Evolutionary conservation across 805 yeast genomes (phyloP), one percentile per base, ranked within the genome.

Genomic region (Wickerhamiella brachini): DNA sequence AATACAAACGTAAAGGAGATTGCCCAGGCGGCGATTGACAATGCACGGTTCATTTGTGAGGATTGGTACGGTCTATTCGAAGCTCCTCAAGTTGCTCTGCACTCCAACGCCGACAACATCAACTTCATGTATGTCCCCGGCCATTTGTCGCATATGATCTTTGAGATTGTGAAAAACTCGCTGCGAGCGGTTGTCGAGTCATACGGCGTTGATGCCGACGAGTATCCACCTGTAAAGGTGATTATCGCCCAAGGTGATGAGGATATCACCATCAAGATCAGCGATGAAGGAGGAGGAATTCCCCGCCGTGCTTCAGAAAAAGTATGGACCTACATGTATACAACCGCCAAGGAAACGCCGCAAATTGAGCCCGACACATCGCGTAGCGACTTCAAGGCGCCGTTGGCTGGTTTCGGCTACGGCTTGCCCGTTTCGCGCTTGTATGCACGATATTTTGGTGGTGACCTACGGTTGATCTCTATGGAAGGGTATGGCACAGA

Each of bases 401-500:
- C 95, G 53, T 83, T 87, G 85, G 95, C 95, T 49, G 96, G 96
- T 0, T 83, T 84, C 57, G 96, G 96, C 26, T 89, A 87, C 61
- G 95, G 96, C 0, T 72, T 87, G 59, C 95, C 95, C 1, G 80
- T 88, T 50, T 82, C 93, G 47, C 68, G 95, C 53, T 72, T 87
- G 39, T 88, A 88, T 58, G 89, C 95, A 1, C 80, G 89, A 56
- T 87, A 87, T 64, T 87, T 88, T 63, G 95, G 95, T 6, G 95
- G 95, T 3, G 95, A 88, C 60, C 74, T 87, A 65, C 83, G 83
- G 62, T 73, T 88, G 60, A 87, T 86, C 51, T 79, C 87, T 34
- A 85, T 88, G 95, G 95, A 87, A 66, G 95, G 95, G 8, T 85
- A 87, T 62, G 96, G 96, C 15, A 87, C 96, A 1, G 96, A 87